Conservation (phyloP, 768 basidiomycete genomes). For the Leccinum subgranulosum region DNA sequence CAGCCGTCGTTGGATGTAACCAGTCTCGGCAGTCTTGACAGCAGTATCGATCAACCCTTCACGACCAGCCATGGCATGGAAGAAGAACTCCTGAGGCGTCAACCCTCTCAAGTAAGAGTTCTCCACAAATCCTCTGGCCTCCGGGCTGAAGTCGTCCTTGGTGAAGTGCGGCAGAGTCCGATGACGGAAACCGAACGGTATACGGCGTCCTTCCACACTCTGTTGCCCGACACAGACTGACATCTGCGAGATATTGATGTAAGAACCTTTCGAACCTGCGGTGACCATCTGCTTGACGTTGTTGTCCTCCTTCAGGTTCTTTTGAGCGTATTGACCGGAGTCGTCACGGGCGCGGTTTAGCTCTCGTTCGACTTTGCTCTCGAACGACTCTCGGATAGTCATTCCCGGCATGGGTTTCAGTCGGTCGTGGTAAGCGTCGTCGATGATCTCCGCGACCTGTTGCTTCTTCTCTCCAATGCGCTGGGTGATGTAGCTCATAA, state of each 20-base stretch:
- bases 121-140: constrained; percentile 97
- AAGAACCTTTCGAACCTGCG: constrained; percentile 96
- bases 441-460: constrained; percentile 75
- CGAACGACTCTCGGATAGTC: constrained; percentile 99
- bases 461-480: constrained; percentile 80
- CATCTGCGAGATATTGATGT: constrained; percentile 99
- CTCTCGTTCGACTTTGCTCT: constrained; percentile 85
- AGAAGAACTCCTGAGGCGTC: constrained; percentile 98
- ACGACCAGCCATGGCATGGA: constrained; percentile 99
- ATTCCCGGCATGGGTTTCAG: constrained; percentile 93
- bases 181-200: constrained; percentile 97
- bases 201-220: constrained; percentile 95
- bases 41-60: constrained; percentile 99
- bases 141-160: constrained; percentile 97
- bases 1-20: constrained; percentile 96
- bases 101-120: constrained; percentile 96
- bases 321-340: constrained; percentile 95
- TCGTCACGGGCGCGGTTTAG: constrained; percentile 94
- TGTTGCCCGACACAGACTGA: constrained; percentile 99
- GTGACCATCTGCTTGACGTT: constrained; percentile 99
- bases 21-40: constrained; percentile 99
- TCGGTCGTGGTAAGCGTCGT: constrained; percentile 79
- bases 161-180: constrained; percentile 96
- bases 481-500: constrained; percentile 83
- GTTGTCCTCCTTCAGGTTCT: constrained; percentile 97